Base-by-base conservation (phyloP, 2,329 filamentous ascomycete species). In the Calonectria pseudoturangicola region DNA sequence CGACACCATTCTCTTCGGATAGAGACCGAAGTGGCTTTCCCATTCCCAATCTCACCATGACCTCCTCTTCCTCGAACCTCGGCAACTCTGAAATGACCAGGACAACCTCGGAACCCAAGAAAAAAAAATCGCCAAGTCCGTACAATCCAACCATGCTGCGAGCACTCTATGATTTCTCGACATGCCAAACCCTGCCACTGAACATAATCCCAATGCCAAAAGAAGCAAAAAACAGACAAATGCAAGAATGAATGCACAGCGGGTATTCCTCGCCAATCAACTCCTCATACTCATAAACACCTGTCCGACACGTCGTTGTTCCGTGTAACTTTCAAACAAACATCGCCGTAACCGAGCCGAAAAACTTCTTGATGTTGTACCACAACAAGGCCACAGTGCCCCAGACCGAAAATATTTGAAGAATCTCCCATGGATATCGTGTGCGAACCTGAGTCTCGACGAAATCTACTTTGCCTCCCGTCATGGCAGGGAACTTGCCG, bases 401-500 rank as follows among this genome's bases (percentile, higher is more conserved):
- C 16, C 89, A 77, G 58, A 91, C 86, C 28, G 85, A 82, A 66
- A 89, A 92, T 9, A 92, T 85, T 77, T 89, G 87, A 41, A 89
- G 72, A 72, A 92, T 88, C 76, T 92, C 91, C 82, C 86, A 89
- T 64, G 87, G 86, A 66, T 88, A 82, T 50, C 86, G 84, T 0
- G 90, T 88, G 33, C 88, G 87, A 27, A 92, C 89, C 76, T 89
- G 85, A 1, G 91, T 92, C 82, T 92, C 90, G 77, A 92, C 85
- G 66, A 88, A 89, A 0, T 84, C 83, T 54, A 84, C 81, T 62
- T 84, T 83, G n/a, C 84, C 84, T 18, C 83, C 87, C 8, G 91
- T 87, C 75, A 93, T 92, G 4, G 92, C 88, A 0, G 97, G 97
- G 80, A 98, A 98, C 25, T 93, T 90, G 3, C 94, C 95, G 2